Evolutionary conservation across 768 basidiomycete species (phyloP).

Genomic region (Auricularia cornea): DNA sequence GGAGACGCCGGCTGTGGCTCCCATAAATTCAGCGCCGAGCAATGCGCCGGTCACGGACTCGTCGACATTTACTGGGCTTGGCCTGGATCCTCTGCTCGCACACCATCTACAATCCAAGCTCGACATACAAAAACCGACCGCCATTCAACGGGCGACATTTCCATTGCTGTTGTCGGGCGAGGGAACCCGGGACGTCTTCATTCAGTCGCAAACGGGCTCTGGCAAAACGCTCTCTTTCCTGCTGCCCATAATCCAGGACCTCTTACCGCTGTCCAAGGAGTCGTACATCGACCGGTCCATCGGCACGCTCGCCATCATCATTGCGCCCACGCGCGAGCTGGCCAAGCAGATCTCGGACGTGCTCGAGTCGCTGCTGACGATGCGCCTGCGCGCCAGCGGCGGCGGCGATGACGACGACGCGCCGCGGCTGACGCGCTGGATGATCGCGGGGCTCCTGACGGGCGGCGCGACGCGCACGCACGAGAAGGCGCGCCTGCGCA

Average conservation of each 20-base stretch:
- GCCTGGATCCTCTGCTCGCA: conserved; percentile 72
- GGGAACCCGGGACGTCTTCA: conserved; percentile 67
- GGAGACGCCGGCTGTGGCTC: conserved; percentile 16
- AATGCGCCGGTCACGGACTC: conserved; percentile 75
- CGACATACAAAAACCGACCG: conserved; percentile 76
- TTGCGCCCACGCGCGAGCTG: conserved; percentile 91
- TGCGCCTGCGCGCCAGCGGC: conserved; percentile 57
- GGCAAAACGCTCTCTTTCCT: conserved; percentile 93
- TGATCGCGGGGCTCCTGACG: conserved; percentile 86
- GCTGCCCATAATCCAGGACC: conserved; percentile 89
- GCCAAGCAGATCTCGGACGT: conserved; percentile 97
- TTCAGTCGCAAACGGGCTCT: conserved; percentile 95
- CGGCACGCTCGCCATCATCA: conserved; percentile 89
- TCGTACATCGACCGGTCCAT: conserved; percentile 93
- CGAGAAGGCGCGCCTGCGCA: conserved; percentile 91
- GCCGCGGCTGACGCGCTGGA: conserved; percentile 69
- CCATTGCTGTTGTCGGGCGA: conserved; percentile 45
- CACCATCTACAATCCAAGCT: conserved; percentile 74
- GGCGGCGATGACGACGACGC: conserved; percentile 43
- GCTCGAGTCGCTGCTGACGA: conserved; percentile 69
- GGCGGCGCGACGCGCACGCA: conserved; percentile 92
- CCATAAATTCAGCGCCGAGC: conserved; percentile 44
- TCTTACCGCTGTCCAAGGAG: conserved; percentile 79
- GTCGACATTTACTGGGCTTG: conserved; percentile 74
- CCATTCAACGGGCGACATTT: conserved; percentile 72